Evolutionary conservation across 2,329 filamentous ascomycete genomes (phyloP).

Genomic region (Diaporthe citriasiana): DNA sequence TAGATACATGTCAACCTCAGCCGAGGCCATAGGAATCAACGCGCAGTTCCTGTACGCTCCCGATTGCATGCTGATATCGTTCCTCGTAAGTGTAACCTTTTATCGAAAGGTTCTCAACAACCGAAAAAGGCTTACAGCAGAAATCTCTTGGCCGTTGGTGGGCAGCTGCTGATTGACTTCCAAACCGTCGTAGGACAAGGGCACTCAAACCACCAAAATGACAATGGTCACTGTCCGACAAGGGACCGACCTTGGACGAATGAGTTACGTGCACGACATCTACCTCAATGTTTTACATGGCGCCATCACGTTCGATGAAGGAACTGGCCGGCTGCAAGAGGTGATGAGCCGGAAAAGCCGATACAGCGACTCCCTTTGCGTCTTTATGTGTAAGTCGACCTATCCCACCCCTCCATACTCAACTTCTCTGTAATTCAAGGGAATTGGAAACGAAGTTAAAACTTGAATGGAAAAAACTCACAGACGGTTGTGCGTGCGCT

Average conservation of each 20-base stretch:
- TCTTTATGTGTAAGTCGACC: not conserved
- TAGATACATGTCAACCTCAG: slow-evolving; percentile 8
- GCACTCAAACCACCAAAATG: slow-evolving; percentile 3
- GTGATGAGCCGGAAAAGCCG: not conserved
- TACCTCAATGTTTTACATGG: not conserved
- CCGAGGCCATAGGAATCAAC: not conserved
- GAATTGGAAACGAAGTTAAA: not conserved
- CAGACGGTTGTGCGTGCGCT: slow-evolving; percentile 3
- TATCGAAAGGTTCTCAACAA: not conserved
- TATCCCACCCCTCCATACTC: no score
- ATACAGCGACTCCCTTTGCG: not conserved
- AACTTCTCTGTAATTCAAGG: no score
- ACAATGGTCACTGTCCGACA: not conserved
- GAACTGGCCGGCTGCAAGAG: not conserved
- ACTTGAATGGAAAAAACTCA: not conserved
- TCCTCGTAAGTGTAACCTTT: not conserved
- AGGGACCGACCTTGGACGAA: not conserved
- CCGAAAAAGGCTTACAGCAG: no score
- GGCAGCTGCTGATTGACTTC: not conserved
- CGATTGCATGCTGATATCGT: slow-evolving; percentile 1
- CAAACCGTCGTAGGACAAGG: not conserved
- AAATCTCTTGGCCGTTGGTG: no score
- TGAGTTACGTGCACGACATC: slow-evolving; percentile 4
- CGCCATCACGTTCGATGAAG: not conserved
- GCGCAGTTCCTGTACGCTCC: slow-evolving; percentile 1